These are phyloP conservation scores for Cladosporium sp. DNA, from an alignment of 2,329 filamentous ascomycete genomes.

Conservation along the genomic window DNA sequence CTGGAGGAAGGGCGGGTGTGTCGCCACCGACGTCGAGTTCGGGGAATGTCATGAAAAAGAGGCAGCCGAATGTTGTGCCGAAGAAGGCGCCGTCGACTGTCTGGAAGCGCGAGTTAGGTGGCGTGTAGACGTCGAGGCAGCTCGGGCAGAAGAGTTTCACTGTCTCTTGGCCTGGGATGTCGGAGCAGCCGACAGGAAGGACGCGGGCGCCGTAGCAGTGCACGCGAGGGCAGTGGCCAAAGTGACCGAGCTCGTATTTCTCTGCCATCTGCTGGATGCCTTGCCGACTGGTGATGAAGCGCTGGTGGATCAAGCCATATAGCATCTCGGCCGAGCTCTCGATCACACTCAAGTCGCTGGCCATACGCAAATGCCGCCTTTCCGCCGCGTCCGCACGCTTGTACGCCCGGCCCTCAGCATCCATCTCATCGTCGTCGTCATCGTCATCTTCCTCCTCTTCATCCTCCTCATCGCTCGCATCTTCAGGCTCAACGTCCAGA, in stretches of 20 bases:
- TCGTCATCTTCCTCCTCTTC: conserved; percentile 64
- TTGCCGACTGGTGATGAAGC: conserved; percentile 92
- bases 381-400: conserved; percentile 46
- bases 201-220: conserved; percentile 88
- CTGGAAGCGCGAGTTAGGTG: conserved; percentile 94
- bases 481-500: conserved; percentile 93
- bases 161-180: conserved; percentile 93
- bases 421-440: conserved; percentile 50
- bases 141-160: conserved; percentile 98
- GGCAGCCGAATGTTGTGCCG: conserved; percentile 90
- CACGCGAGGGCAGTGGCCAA: conserved; percentile 90
- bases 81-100: conserved; percentile 98
- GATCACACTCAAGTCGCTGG: conserved; percentile 89
- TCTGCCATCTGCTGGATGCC: conserved; percentile 99
- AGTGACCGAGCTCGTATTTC: conserved; percentile 96
- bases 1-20: conserved; percentile 9
- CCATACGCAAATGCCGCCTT: conserved; percentile 77
- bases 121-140: conserved; percentile 94
- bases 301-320: conserved; percentile 96
- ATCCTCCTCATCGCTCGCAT: conserved; percentile 82
- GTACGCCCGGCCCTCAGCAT: conserved; percentile 50
- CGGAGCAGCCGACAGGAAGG: conserved; percentile 86
- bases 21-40: conserved; percentile 73
- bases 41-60: conserved; percentile 98
- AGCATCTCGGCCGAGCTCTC: conserved; percentile 97